Base-by-base conservation (phyloP, 441 rosid species). In the Syzygium syzygioides region DNA sequence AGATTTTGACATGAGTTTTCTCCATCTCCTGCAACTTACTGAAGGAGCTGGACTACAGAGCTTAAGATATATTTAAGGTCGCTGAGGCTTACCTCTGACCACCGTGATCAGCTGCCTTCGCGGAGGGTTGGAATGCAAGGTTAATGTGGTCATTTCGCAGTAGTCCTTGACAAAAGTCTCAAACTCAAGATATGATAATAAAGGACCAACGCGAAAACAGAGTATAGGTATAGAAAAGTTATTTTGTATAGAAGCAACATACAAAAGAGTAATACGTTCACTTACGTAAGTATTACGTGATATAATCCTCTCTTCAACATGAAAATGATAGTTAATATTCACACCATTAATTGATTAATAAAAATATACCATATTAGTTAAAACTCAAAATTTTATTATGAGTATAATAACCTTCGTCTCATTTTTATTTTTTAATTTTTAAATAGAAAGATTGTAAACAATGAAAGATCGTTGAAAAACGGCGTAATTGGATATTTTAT, bases 131-230 rank as follows among this genome's bases (percentile, higher is more conserved):
- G 14, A 34, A 10, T 62, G 19, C 10, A 62, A 62, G 68, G 34
- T n/a, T 62, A 62, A 62, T 2, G 19, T 4, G 68, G 68, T 62
- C 68, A 62, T 62, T 62, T 62, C 1, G 7, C 19, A 3, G 34
- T 30, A 62, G n/a, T n/a, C 9, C 0, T 62, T n/a, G n/a, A 62
- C n/a, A 6, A 3, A n/a, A 62, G 14, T n/a, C 0, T 14, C n/a
- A 7, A 62, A 62, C 71, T 34, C 71, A 4, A 13, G 2, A 7
- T 41, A 6, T 41, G 45, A 41, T 50, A 50, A 50, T 10, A 50
- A 50, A 50, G 52, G 52, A 50, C 52, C 52, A 50, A 50, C 13
- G 52, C 11, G 54, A 14, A 52, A 52, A 52, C 54, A 53, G 55
- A 53, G 17, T 13, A 13, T 53, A 53, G 4, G 55, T 53, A 53